Percentiles rank a stretch among this genome's conserved stretches.
Evolutionary conservation across 208 protist species (phyloP).

Genomic region (Leishmania braziliensis): DNA sequence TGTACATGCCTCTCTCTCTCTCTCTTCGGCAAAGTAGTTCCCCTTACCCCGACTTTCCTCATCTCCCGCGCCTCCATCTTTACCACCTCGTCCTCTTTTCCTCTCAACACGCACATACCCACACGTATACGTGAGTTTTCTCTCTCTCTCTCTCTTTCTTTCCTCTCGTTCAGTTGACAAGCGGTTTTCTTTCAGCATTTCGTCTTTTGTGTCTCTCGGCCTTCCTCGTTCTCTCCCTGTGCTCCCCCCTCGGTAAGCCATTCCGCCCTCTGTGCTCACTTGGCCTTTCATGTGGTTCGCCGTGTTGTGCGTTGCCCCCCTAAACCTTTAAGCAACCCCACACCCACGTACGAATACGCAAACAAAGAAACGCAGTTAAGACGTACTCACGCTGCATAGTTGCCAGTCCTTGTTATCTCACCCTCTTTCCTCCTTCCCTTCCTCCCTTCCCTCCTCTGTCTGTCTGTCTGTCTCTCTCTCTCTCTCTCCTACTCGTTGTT

Average conservation of each 20-base stretch:
- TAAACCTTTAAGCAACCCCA: conserved; percentile 4
- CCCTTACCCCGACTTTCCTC: neutral
- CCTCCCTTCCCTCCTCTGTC: neutral
- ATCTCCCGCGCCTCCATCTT: neutral
- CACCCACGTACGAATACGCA: neutral
- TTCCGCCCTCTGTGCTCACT: neutral
- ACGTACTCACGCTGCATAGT: neutral
- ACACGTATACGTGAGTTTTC: neutral
- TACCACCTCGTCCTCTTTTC: neutral
- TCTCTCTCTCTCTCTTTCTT: neutral
- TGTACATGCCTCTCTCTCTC: neutral
- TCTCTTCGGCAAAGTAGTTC: neutral
- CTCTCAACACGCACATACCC: neutral
- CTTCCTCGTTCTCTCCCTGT: neutral
- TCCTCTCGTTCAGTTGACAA: neutral
- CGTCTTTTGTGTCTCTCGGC: neutral
- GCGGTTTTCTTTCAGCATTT: neutral
- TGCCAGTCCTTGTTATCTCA: conserved; percentile 1
- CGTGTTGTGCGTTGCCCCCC: neutral
- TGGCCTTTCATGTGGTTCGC: neutral
- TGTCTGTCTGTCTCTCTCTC: conserved; percentile 3
- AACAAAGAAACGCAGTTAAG: conserved; percentile 4
- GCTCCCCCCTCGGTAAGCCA: neutral
- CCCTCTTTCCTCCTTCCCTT: neutral
- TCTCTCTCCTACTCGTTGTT: neutral